These are phyloP conservation scores for Multifurca ochricompacta DNA, from an alignment of 768 basidiomycete species.

Conservation along the genomic window DNA sequence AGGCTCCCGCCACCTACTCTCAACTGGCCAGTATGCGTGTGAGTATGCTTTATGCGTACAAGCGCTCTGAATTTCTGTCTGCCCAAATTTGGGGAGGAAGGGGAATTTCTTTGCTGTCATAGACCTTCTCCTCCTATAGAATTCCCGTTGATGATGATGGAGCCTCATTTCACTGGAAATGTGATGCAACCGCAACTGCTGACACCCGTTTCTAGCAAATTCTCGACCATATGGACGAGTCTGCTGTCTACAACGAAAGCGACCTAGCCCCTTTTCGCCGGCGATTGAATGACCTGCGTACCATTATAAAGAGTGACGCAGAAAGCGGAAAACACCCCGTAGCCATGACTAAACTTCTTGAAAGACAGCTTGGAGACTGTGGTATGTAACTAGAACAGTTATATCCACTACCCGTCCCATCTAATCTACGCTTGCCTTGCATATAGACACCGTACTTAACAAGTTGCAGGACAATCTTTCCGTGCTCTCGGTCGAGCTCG, in stretches of 20 bases:
- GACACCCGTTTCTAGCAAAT: conserved; percentile 59
- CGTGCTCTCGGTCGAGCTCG: conserved; percentile 81
- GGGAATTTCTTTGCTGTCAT: not conserved
- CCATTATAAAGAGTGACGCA: conserved; percentile 78
- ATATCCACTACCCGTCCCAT: not conserved
- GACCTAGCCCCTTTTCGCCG: conserved; percentile 84
- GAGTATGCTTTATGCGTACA: conserved; percentile 32
- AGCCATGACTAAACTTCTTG: conserved; percentile 81
- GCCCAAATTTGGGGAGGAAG: conserved; percentile 2
- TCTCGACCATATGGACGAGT: conserved; percentile 92
- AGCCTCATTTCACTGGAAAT: not conserved
- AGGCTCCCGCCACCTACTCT: conserved; percentile 91
- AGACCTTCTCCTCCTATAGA: not conserved
- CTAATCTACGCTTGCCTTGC: not conserved
- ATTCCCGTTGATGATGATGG: not conserved
- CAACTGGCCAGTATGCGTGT: conserved; percentile 96
- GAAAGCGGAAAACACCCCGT: conserved; percentile 77
- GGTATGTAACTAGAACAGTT: no score
- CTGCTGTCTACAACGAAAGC: conserved; percentile 84
- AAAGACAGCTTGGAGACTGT: conserved; percentile 85
- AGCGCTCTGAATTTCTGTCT: not conserved
- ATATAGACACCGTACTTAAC: conserved; percentile 56
- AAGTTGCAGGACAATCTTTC: conserved; percentile 79
- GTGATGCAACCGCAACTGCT: not conserved
- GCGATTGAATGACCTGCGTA: conserved; percentile 72